phyloP scores from a whole-genome alignment of 495 filamentous ascomycete species.

The Hypoxylon fragiforme region DNA sequence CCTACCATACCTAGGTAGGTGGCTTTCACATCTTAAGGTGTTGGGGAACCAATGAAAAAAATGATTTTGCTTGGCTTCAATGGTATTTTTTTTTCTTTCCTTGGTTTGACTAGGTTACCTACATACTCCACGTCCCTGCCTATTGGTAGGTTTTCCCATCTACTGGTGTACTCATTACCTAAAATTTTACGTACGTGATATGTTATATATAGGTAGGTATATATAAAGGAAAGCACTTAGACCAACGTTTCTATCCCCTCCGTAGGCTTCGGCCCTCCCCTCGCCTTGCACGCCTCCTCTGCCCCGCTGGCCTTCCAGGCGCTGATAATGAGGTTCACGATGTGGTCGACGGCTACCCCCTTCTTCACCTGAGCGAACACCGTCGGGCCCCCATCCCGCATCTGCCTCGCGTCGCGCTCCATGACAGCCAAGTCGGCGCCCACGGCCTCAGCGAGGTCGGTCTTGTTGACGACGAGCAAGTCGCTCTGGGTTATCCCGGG shows the following conservation, averaged over 20 bases:
- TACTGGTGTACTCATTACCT: too few relatives aligned
- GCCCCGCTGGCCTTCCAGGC: slow-evolving; percentile 92
- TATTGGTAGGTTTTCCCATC: too few relatives aligned
- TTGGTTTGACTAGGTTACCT: too few relatives aligned
- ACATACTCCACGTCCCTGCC: too few relatives aligned
- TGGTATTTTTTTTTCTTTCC: too few relatives aligned
- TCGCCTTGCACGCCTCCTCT: slow-evolving; percentile 57
- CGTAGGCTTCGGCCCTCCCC: slow-evolving; percentile 55
- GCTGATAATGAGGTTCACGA: slow-evolving; percentile 84
- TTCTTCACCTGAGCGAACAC: slow-evolving; percentile 97
- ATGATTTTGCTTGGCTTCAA: too few relatives aligned
- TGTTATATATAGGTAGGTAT: too few relatives aligned
- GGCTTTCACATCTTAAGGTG: too few relatives aligned
- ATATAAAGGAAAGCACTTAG: too few relatives aligned
- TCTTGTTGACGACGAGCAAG: slow-evolving; percentile 93
- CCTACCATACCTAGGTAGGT: too few relatives aligned
- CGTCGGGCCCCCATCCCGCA: slow-evolving; percentile 95
- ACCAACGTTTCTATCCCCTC: slow-evolving; percentile 49
- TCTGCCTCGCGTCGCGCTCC: slow-evolving; percentile 92
- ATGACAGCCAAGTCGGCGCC: slow-evolving; percentile 92
- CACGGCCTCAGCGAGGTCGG: slow-evolving; percentile 86
- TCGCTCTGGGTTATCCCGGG: slow-evolving; percentile 96
- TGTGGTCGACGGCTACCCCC: slow-evolving; percentile 78
- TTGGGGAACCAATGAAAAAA: too few relatives aligned
- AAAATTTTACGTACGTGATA: too few relatives aligned